A percentile compares a stretch with the other conserved stretches of the same genome.
Evolutionary conservation across 768 basidiomycete species (phyloP).

Genomic region (Phaeotremella skinneri): DNA sequence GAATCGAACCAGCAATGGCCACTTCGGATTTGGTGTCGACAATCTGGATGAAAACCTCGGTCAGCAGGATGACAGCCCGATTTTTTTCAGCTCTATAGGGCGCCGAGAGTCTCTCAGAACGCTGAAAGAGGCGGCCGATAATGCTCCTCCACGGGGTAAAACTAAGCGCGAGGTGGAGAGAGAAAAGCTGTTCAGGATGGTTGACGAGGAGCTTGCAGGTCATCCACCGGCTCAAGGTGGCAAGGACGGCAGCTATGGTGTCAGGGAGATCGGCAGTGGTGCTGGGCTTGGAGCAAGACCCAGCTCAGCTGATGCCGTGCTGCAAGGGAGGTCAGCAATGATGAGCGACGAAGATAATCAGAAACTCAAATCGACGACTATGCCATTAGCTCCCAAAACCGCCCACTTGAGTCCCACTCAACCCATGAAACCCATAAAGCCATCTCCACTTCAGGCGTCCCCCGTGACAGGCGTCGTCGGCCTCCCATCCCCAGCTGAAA

Average conservation of each 20-base stretch:
- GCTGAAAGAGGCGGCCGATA: conserved; percentile 15
- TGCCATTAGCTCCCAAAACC: conserved; percentile 12
- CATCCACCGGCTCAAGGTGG: conserved; percentile 23
- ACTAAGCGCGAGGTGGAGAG: conserved; percentile 47
- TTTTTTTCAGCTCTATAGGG: conserved; percentile 34
- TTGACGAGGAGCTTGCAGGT: conserved; percentile 47
- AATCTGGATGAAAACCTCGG: not conserved
- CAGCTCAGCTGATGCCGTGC: conserved; percentile 18
- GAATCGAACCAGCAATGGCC: not conserved
- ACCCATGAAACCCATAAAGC: conserved; percentile 39
- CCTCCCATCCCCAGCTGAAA: conserved; percentile 24
- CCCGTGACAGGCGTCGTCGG: conserved; percentile 18
- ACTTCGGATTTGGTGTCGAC: not conserved
- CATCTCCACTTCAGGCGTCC: conserved; percentile 37
- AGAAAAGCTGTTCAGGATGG: conserved; percentile 42
- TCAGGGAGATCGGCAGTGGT: conserved; percentile 45
- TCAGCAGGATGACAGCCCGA: conserved; percentile 19
- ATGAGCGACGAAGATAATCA: conserved; percentile 14
- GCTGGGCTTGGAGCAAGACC: conserved; percentile 20
- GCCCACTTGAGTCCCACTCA: conserved; percentile 15
- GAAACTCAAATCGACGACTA: conserved; percentile 11
- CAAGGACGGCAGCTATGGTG: conserved; percentile 27
- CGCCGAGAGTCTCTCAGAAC: conserved; percentile 28
- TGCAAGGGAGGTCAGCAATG: conserved; percentile 4
- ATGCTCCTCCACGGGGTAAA: conserved; percentile 25